These are phyloP conservation scores for Seminavis robusta DNA, from an alignment of 108 stramenopile genomes.

Conservation along the genomic window DNA sequence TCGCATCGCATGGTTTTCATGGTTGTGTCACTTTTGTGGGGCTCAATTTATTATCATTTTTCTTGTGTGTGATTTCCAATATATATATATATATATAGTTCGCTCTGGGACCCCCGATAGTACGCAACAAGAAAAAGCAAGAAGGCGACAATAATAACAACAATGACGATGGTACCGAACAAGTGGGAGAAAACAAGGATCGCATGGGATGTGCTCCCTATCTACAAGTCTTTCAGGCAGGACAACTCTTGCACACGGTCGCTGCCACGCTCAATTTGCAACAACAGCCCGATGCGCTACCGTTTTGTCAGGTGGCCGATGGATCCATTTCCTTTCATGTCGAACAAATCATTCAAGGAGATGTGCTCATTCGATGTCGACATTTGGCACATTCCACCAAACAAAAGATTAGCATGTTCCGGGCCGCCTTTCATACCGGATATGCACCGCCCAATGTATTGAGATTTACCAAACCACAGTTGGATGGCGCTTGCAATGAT, in stretches of 20 bases:
- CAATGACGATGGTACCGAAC: constrained; percentile 11
- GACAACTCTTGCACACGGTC: constrained; percentile 80
- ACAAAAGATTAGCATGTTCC: constrained; percentile 91
- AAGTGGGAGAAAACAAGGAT: constrained; percentile 18
- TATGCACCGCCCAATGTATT: constrained; percentile 88
- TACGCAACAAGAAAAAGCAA: constrained; percentile 27
- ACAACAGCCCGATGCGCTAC: constrained; percentile 60
- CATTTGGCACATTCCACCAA: constrained; percentile 70
- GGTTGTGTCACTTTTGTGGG: background rate
- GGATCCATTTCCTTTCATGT: constrained; percentile 70
- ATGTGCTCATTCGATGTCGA: constrained; percentile 87
- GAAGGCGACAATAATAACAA: constrained; percentile 13
- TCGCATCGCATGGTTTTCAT: background rate
- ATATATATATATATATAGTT: constrained; percentile 16
- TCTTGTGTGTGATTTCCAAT: background rate
- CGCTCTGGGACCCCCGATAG: constrained; percentile 32
- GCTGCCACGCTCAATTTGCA: constrained; percentile 61
- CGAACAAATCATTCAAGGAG: constrained; percentile 82
- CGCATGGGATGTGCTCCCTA: constrained; percentile 92
- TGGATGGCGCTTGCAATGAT: constrained; percentile 93
- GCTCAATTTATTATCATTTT: background rate
- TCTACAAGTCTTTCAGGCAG: constrained; percentile 93
- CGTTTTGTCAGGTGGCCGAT: constrained; percentile 52
- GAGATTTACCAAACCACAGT: constrained; percentile 86
- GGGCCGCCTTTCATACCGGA: constrained; percentile 96